These are phyloP conservation scores for Exophiala lecanii-corni DNA, from an alignment of 2,329 filamentous ascomycete genomes.

Conservation along the genomic window DNA sequence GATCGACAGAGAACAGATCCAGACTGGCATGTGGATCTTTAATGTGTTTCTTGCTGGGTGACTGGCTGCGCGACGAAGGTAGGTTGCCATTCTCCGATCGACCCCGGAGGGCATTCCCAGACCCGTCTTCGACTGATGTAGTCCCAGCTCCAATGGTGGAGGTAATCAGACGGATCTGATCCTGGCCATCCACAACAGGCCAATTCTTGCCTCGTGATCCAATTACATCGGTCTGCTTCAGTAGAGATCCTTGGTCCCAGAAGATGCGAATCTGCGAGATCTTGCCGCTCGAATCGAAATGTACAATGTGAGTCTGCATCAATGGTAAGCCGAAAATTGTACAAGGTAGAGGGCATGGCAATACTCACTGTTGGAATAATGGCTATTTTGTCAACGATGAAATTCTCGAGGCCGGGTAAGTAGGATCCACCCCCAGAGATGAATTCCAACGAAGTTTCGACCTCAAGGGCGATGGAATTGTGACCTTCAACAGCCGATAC, in stretches of 20 bases:
- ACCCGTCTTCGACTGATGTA: conserved; percentile 19
- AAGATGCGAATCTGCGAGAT: conserved; percentile 83
- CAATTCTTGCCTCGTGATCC: conserved; percentile 86
- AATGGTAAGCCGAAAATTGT: conserved; percentile 5
- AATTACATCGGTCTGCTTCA: conserved; percentile 92
- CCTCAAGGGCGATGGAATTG: conserved; percentile 67
- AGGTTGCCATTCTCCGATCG: conserved; percentile 19
- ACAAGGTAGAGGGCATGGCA: conserved; percentile 4
- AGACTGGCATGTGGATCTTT: conserved; percentile 41
- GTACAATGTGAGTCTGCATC: conserved; percentile 76
- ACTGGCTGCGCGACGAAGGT: conserved; percentile 24
- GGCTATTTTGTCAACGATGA: conserved; percentile 75
- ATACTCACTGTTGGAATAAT: conserved; percentile 72
- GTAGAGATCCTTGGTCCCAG: conserved; percentile 91
- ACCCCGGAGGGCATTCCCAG: conserved; percentile 18
- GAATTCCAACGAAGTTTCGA: conserved; percentile 81
- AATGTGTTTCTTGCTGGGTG: conserved; percentile 39
- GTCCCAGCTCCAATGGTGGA: conserved; percentile 43
- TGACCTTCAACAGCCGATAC: conserved; percentile 68
- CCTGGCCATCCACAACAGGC: conserved; percentile 84
- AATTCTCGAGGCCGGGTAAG: conserved; percentile 86
- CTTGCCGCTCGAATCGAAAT: conserved; percentile 70
- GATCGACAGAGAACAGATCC: conserved; percentile 19
- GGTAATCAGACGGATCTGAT: conserved; percentile 74
- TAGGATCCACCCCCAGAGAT: conserved; percentile 75